Evolutionary conservation across 2,329 filamentous ascomycete genomes (phyloP).

Genomic region (Penicillium polonicum): DNA sequence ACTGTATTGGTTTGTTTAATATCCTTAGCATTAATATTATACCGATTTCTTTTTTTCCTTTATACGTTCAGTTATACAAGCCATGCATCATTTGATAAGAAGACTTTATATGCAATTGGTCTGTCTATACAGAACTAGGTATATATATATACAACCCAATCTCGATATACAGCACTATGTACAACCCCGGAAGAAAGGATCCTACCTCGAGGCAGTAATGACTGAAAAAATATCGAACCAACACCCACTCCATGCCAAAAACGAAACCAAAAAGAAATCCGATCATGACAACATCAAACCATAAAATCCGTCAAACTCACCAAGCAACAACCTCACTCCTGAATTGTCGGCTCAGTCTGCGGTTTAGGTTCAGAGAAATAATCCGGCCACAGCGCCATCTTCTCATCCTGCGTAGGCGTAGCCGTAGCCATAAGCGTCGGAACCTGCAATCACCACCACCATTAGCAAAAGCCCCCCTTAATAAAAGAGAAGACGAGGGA

Average conservation of each 20-base stretch:
- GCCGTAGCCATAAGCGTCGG: slow-evolving; percentile 50
- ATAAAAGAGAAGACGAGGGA: neutral
- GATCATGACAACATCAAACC: neutral
- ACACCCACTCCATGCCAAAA: slow-evolving; percentile 8
- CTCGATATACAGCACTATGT: neutral
- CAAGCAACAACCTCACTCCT: slow-evolving; percentile 2
- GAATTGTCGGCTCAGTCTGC: slow-evolving; percentile 34
- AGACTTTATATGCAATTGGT: neutral
- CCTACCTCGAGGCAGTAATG: neutral
- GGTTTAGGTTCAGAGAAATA: slow-evolving; percentile 49
- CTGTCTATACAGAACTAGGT: neutral
- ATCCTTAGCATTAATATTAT: slow-evolving; percentile 2
- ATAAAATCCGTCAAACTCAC: neutral
- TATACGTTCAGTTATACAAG: neutral
- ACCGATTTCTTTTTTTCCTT: neutral
- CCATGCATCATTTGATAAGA: neutral
- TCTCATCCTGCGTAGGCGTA: slow-evolving; percentile 58
- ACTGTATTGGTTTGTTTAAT: neutral
- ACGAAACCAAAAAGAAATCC: neutral
- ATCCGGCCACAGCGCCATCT: slow-evolving; percentile 64
- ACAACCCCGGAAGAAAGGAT: neutral
- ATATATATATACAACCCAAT: neutral
- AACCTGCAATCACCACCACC: slow-evolving; percentile 24
- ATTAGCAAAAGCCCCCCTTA: slow-evolving; percentile 1
- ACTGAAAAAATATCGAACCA: neutral